Evolutionary conservation across 768 basidiomycete genomes (phyloP).

Genomic region (Termitomyces sp.): DNA sequence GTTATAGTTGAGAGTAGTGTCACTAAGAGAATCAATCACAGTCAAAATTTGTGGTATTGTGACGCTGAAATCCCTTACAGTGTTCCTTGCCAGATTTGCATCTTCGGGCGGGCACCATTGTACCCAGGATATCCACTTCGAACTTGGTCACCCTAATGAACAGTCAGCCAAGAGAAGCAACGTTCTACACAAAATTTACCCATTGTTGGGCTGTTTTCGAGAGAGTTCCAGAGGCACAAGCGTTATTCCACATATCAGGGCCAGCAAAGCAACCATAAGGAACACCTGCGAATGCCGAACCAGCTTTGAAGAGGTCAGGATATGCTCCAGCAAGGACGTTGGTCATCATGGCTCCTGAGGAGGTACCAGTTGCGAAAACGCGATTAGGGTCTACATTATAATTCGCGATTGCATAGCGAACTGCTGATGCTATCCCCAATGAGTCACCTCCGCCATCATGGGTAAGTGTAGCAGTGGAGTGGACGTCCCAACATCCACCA

Average conservation of each 20-base stretch:
- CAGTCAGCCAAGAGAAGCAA: neutral
- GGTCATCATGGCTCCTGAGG: conserved; percentile 62
- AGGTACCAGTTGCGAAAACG: conserved; percentile 51
- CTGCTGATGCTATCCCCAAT: conserved; percentile 44
- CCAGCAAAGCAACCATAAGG: conserved; percentile 54
- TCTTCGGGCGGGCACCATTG: conserved; percentile 47
- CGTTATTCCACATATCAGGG: conserved; percentile 44
- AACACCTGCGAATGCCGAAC: conserved; percentile 49
- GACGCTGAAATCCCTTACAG: conserved; percentile 16
- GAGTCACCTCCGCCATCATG: conserved; percentile 59
- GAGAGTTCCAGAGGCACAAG: conserved; percentile 43
- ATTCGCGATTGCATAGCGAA: conserved; percentile 46
- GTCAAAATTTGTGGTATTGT: neutral
- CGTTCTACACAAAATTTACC: conserved; percentile 21
- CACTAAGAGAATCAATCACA: conserved; percentile 25
- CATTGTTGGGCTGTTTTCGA: conserved; percentile 47
- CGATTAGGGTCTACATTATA: conserved; percentile 42
- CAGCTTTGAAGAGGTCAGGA: conserved; percentile 53
- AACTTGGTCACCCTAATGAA: conserved; percentile 40
- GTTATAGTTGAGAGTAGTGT: conserved; percentile 47
- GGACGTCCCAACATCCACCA: conserved; percentile 55
- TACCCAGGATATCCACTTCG: conserved; percentile 50
- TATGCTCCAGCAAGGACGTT: conserved; percentile 53
- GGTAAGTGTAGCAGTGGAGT: conserved; percentile 47
- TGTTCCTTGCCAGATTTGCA: conserved; percentile 58